Percentiles rank a stretch among this genome's conserved stretches.
Evolutionary conservation across 2,329 filamentous ascomycete species (phyloP).

Genomic region (Elsinoe perseae): DNA sequence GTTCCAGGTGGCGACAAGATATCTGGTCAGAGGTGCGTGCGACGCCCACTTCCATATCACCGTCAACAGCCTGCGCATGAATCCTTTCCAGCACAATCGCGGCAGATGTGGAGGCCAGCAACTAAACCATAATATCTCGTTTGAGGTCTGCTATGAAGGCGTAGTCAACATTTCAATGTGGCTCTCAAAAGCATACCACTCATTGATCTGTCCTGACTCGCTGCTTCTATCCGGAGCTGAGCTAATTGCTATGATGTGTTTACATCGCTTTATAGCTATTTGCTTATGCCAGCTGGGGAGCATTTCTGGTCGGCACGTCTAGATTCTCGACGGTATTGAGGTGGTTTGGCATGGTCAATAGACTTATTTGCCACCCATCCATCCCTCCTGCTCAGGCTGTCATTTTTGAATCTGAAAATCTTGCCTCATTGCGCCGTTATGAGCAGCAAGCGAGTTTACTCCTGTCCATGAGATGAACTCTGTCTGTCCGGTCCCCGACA

Average conservation of each 20-base stretch:
- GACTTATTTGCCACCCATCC: not conserved
- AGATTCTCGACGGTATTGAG: not conserved
- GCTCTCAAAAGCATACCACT: slow-evolving; percentile 10
- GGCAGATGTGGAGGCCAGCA: not conserved
- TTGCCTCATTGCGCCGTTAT: not conserved
- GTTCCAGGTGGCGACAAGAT: not conserved
- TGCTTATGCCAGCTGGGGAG: slow-evolving; percentile 11
- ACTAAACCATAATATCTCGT: slow-evolving; percentile 6
- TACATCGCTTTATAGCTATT: slow-evolving; percentile 15
- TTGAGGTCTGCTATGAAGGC: slow-evolving; percentile 16
- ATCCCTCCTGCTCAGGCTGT: not conserved
- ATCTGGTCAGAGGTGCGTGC: not conserved
- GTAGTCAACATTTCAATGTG: slow-evolving; percentile 12
- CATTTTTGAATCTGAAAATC: not conserved
- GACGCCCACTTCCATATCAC: not conserved
- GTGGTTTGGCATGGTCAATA: not conserved
- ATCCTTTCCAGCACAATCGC: not conserved
- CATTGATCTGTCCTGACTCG: slow-evolving; percentile 13
- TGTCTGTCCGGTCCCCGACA: not conserved
- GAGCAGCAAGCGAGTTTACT: not conserved
- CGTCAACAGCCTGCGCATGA: not conserved
- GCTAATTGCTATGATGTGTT: slow-evolving; percentile 16
- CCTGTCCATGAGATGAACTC: not conserved
- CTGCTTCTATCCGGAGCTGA: slow-evolving; percentile 15
- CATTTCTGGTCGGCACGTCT: not conserved